These are phyloP conservation scores for Wickerhamiella kurtzmanii DNA, from an alignment of 805 yeast species.

Conservation along the genomic window DNA sequence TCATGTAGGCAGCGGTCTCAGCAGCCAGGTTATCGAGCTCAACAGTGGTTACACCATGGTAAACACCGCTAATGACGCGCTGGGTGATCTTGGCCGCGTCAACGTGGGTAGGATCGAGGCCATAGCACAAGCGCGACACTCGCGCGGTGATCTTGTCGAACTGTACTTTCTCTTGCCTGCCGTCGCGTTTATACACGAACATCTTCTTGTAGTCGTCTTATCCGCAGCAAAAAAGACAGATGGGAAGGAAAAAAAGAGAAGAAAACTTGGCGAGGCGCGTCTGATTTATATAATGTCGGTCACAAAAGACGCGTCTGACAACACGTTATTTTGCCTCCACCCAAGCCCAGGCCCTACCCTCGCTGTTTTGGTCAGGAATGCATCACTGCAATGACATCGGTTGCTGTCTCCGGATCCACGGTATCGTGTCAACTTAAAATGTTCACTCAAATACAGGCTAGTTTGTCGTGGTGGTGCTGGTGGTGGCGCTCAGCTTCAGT, in stretches of 20 bases:
- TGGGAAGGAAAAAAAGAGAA: constrained; percentile 2
- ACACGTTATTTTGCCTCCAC: no score
- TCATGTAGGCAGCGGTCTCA: constrained; percentile 95
- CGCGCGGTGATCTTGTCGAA: constrained; percentile 95
- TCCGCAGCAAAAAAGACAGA: no score
- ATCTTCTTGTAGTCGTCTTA: no score
- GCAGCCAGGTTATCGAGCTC: constrained; percentile 80
- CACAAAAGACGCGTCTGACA: not conserved
- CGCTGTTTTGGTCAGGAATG: not conserved
- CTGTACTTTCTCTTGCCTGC: constrained; percentile 85
- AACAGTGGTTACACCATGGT: constrained; percentile 90
- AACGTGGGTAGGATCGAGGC: constrained; percentile 79
- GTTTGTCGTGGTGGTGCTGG: no score
- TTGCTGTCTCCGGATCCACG: no score
- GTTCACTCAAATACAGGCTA: no score
- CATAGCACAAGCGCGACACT: constrained; percentile 86
- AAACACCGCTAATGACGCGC: constrained; percentile 88
- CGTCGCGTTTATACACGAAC: constrained; percentile 87
- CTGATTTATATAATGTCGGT: not conserved
- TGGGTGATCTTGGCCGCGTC: constrained; percentile 95
- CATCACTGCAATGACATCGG: no score
- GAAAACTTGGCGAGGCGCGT: not conserved
- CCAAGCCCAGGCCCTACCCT: not conserved
- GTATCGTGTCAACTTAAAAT: no score
- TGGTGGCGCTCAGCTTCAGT: no score